Evolutionary conservation across 768 basidiomycete species (phyloP).

Genomic region (Heimioporus sp.): DNA sequence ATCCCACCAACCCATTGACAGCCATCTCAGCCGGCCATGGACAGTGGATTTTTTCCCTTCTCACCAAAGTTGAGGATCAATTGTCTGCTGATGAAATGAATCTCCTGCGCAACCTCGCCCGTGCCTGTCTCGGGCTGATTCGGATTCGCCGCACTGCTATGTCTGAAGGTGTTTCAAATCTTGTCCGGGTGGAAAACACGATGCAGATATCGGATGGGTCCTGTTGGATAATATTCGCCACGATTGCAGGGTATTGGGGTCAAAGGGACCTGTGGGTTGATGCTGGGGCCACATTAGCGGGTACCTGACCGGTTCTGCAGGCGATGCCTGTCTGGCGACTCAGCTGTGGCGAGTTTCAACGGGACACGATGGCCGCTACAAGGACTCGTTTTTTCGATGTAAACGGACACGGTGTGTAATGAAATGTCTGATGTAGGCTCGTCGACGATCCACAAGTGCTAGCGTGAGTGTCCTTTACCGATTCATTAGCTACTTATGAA

Average conservation of each 20-base stretch:
- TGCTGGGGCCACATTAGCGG: slow-evolving; percentile 51
- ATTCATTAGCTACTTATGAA: neutral
- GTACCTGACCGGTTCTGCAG: slow-evolving; percentile 8
- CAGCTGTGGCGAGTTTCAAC: too few species aligned
- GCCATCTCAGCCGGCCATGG: slow-evolving; percentile 57
- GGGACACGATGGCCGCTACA: neutral
- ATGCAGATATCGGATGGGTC: slow-evolving; percentile 41
- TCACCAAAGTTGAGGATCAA: slow-evolving; percentile 66
- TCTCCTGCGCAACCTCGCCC: slow-evolving; percentile 70
- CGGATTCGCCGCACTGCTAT: slow-evolving; percentile 20
- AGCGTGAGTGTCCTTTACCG: slow-evolving; percentile 4
- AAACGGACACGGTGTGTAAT: neutral
- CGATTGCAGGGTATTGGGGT: slow-evolving; percentile 67
- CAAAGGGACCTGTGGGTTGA: slow-evolving; percentile 83
- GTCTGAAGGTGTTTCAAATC: slow-evolving; percentile 4
- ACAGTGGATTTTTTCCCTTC: slow-evolving; percentile 75
- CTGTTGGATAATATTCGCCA: slow-evolving; percentile 74
- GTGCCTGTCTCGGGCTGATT: slow-evolving; percentile 60
- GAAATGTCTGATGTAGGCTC: neutral
- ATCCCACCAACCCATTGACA: slow-evolving; percentile 35
- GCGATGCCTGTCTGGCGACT: neutral
- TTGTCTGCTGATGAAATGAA: slow-evolving; percentile 76
- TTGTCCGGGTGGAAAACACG: slow-evolving; percentile 14
- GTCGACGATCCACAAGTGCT: neutral
- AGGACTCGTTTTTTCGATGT: slow-evolving; percentile 3